Conservation (phyloP, 345 rosid species). For the Turnera subulata region DNA sequence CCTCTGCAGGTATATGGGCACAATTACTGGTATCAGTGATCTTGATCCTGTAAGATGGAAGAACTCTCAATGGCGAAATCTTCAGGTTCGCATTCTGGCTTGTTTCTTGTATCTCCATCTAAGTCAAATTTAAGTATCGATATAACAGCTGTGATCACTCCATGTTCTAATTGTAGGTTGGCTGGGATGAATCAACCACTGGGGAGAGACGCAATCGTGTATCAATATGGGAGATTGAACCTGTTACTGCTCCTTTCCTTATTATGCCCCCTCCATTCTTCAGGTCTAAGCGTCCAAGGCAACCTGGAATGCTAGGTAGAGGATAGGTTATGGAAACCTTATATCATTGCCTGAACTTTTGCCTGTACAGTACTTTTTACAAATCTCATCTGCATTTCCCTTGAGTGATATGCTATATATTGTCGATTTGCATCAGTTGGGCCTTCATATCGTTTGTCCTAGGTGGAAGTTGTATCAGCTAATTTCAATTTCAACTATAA, state of each 20-base stretch:
- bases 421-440: too few species aligned
- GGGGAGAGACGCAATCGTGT: conserved; percentile 80
- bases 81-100: conserved; percentile 48
- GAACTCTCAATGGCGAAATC: conserved; percentile 92
- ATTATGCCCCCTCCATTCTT: conserved; percentile 91
- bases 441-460: too few species aligned
- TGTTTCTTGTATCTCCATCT: neutral
- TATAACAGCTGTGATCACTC: neutral
- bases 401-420: too few species aligned
- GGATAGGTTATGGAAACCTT: neutral
- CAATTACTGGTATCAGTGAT: conserved; percentile 81
- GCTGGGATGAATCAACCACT: conserved; percentile 98
- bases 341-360: neutral
- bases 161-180: conserved; percentile 50
- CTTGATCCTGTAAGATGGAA: conserved; percentile 92
- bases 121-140: neutral
- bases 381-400: too few species aligned
- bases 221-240: conserved; percentile 96
- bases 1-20: conserved; percentile 87
- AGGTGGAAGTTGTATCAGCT: too few species aligned
- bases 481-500: too few species aligned
- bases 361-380: neutral
- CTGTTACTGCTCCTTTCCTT: conserved; percentile 86
- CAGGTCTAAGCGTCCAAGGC: conserved; percentile 74
- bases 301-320: conserved; percentile 76